phyloP scores from a whole-genome alignment of 139 green algal species.

The Ettlia oleoabundans region DNA sequence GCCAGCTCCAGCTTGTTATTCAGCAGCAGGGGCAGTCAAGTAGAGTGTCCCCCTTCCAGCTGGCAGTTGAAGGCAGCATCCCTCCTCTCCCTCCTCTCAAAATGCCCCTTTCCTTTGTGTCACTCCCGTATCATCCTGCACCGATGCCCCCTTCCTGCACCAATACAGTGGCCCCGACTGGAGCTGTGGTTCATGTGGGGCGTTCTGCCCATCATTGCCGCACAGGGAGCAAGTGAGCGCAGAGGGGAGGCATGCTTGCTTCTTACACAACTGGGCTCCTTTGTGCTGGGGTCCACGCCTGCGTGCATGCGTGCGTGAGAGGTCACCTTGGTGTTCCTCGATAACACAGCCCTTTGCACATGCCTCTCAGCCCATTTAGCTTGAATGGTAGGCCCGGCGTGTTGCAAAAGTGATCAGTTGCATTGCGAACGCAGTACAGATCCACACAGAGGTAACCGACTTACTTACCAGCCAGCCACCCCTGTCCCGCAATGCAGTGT shows the following conservation, averaged over 20 bases:
- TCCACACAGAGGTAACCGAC: too few species aligned
- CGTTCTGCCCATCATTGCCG: constrained; percentile 11
- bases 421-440: too few species aligned
- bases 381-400: too few species aligned
- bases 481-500: neutral
- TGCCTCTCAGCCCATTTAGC: neutral
- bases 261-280: too few species aligned
- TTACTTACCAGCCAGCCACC: too few species aligned
- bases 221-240: constrained; percentile 15
- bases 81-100: neutral
- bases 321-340: neutral
- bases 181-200: constrained; percentile 15
- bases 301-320: neutral
- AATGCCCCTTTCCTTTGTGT: neutral
- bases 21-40: too few species aligned
- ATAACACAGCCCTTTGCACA: neutral
- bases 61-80: neutral
- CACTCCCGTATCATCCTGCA: too few species aligned
- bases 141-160: too few species aligned
- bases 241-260: neutral
- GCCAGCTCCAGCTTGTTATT: too few species aligned
- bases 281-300: too few species aligned
- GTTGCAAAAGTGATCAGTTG: too few species aligned
- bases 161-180: constrained; percentile 5
- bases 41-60: too few species aligned